These are phyloP conservation scores for Ogataea degrootiae DNA, from an alignment of 805 yeast species.

Conservation along the genomic window DNA sequence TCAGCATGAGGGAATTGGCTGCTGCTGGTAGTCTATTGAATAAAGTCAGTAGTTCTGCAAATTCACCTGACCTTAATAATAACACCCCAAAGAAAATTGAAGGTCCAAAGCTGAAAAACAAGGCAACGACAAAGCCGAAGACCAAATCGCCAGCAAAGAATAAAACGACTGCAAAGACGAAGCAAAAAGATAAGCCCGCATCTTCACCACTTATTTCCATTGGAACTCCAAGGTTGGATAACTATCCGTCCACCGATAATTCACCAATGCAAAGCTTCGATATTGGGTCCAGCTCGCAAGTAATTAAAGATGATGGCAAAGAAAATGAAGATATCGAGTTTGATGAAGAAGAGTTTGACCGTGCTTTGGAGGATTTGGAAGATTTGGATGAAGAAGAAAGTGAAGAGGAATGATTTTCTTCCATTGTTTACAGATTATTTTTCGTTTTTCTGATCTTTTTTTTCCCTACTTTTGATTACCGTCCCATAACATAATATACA, in stretches of 20 bases:
- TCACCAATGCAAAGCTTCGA: background rate
- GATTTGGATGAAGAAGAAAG: constrained; percentile 22
- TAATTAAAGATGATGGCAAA: constrained; percentile 1
- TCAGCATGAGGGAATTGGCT: constrained; percentile 18
- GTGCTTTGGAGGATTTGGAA: constrained; percentile 19
- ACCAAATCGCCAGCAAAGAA: background rate
- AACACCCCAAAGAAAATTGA: background rate
- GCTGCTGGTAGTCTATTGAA: constrained; percentile 12
- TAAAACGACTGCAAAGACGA: background rate
- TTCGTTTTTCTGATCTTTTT: too few species aligned
- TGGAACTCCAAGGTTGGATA: constrained; percentile 6
- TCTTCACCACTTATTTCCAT: constrained; percentile 1
- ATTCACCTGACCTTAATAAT: background rate
- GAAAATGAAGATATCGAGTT: constrained; percentile 12
- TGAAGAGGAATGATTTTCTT: constrained; percentile 23
- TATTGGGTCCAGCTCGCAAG: background rate
- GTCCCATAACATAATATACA: too few species aligned
- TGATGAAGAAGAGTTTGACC: constrained; percentile 24
- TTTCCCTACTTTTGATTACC: too few species aligned
- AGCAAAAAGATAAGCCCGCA: background rate
- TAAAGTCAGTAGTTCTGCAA: background rate
- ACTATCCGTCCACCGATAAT: constrained; percentile 5
- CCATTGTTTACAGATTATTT: background rate
- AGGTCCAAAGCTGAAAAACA: background rate
- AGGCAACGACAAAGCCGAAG: background rate